Base-by-base conservation (phyloP, 768 basidiomycete genomes). In the Macrolepiota fuliginosa region DNA sequence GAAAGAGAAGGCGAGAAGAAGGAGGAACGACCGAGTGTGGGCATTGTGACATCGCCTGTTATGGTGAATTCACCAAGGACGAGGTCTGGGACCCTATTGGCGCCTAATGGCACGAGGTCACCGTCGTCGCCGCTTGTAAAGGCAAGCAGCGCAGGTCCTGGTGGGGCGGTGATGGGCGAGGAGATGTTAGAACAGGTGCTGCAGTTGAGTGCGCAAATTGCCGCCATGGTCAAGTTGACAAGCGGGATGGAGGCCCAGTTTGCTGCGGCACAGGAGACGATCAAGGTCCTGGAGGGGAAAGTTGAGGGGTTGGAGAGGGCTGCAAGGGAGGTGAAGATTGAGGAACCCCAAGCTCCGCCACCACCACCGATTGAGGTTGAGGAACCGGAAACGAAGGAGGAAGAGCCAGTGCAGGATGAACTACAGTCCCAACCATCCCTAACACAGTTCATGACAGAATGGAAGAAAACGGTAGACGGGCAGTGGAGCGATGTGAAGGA, bases 381-480 rank as follows among this genome's bases (percentile, higher is more conserved):
- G 13, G 17, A 24, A 11, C 53, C 65, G 42, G 60, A 62, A 62
- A 15, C 9, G 37, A 32, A 62, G 22, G 40, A 46, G n/a, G 39
- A 59, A 11, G 63, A 59, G 17, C 39, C 60, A 17, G 32, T 51
- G 37, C 58, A 39, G 27, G 29, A 32, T 32, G 29, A 32, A 32
- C 7, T 7, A 32, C 29, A 32, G 29, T 32, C 29, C 7, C 29
- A 32, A 7, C 29, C 29, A 7, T 79, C 81, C 0, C 71, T 88
- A 42, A 83, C 79, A 12, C 74, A 77, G 22, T 79, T 88, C 70
- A 75, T 90, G 32, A 74, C 77, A 19, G 85, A 88, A 45, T 95
- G 92, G 91, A 90, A 89, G 71, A 86, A 84, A 68, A 78, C 76
- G 11, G 85, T 95, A 24, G 93, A 95, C 66, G 89, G 87, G 9